A percentile compares a stretch with the other conserved stretches of the same genome.
Evolutionary conservation across 1,284 basidiomycete species (phyloP).

Genomic region (Cerrena zonata): DNA sequence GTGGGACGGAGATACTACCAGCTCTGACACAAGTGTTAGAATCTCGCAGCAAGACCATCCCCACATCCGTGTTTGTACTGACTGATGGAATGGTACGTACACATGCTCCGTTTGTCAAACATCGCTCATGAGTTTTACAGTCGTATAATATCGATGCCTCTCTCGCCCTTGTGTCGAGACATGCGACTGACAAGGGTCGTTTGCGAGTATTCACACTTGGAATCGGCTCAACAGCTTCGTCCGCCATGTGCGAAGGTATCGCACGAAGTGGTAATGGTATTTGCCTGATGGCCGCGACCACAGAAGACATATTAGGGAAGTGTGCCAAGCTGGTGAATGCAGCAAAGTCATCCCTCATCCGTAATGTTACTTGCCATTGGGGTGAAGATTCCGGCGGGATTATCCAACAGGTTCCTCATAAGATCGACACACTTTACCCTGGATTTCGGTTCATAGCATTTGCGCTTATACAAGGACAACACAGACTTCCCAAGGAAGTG

Average conservation of each 20-base stretch:
- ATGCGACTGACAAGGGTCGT: too few relatives aligned
- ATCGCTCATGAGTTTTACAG: too few relatives aligned
- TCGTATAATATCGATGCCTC: too few relatives aligned
- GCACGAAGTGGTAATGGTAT: conserved; percentile 46
- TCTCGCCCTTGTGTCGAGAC: too few relatives aligned
- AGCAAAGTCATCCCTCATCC: conserved; percentile 39
- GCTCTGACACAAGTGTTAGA: conserved; percentile 35
- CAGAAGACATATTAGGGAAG: conserved; percentile 42
- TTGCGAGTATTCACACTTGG: conserved; percentile 51
- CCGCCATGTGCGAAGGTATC: conserved; percentile 43
- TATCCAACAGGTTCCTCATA: background rate
- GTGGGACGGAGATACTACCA: conserved; percentile 42
- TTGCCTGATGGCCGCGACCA: conserved; percentile 37
- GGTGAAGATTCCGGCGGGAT: conserved; percentile 18
- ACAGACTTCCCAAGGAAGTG: background rate
- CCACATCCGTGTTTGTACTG: conserved; percentile 45
- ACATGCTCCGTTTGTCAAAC: background rate
- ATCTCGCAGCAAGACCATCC: conserved; percentile 29
- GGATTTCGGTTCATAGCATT: background rate
- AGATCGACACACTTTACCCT: background rate
- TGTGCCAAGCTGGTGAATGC: conserved; percentile 46
- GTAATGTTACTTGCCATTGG: conserved; percentile 47
- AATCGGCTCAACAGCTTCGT: conserved; percentile 38
- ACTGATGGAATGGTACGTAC: conserved; percentile 14
- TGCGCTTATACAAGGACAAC: background rate